A percentile compares a stretch with the other conserved stretches of the same genome.
Conservation (phyloP, 768 basidiomycete species). For the Amanita fuliginea region DNA sequence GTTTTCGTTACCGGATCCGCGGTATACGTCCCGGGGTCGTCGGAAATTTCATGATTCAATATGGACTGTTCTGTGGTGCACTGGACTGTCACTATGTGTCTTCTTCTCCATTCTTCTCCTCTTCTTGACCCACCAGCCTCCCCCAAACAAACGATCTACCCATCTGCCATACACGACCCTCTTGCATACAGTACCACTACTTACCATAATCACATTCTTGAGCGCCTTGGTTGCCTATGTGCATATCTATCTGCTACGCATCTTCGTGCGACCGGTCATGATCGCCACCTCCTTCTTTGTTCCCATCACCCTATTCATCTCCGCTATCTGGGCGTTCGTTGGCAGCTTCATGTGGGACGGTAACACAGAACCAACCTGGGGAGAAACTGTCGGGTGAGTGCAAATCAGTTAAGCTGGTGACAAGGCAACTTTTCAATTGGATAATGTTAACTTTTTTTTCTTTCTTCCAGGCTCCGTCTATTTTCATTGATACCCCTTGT, state of each 20-base stretch:
- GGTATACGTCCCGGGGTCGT: slow-evolving; percentile 48
- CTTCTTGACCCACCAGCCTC: slow-evolving; percentile 41
- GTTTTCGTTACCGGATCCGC: slow-evolving; percentile 71
- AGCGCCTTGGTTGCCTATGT: slow-evolving; percentile 64
- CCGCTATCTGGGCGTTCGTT: slow-evolving; percentile 71
- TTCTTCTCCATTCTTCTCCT: slow-evolving; percentile 57
- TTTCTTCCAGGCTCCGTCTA: slow-evolving; percentile 45
- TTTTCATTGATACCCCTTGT: slow-evolving; percentile 69
- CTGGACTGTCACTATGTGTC: slow-evolving; percentile 46
- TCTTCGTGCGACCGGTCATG: slow-evolving; percentile 81
- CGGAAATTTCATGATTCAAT: slow-evolving; percentile 66
- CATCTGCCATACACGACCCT: slow-evolving; percentile 57
- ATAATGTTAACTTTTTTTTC: background rate
- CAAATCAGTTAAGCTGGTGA: background rate
- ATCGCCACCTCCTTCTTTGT: slow-evolving; percentile 66
- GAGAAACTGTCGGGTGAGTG: slow-evolving; percentile 71
- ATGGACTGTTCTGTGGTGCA: slow-evolving; percentile 62
- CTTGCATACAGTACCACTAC: slow-evolving; percentile 66
- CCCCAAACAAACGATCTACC: slow-evolving; percentile 15
- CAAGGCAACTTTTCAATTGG: background rate
- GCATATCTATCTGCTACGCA: slow-evolving; percentile 64
- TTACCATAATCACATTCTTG: slow-evolving; percentile 59
- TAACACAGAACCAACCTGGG: slow-evolving; percentile 57
- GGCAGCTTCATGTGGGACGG: slow-evolving; percentile 62
- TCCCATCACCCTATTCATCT: slow-evolving; percentile 62